A percentile compares a stretch with the other conserved stretches of the same genome.
These are phyloP conservation scores for Fusarium aywerte DNA, from an alignment of 2,329 filamentous ascomycete genomes.

Conservation along the genomic window DNA sequence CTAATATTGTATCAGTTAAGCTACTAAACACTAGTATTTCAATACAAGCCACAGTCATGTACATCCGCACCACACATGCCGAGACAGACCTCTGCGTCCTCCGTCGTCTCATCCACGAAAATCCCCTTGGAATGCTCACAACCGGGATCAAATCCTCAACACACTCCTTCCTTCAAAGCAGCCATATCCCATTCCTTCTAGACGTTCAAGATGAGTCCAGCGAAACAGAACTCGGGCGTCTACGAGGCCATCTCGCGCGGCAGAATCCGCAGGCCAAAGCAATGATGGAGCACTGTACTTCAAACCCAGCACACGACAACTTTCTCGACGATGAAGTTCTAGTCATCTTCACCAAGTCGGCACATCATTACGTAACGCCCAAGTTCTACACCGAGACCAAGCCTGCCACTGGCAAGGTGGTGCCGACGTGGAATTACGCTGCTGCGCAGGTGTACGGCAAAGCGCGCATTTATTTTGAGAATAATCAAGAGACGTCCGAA, in stretches of 20 bases:
- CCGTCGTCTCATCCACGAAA: conserved; percentile 65
- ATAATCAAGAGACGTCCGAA: conserved; percentile 53
- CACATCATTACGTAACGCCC: conserved; percentile 73
- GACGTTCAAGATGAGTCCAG: conserved; percentile 57
- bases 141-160: conserved; percentile 65
- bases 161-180: conserved; percentile 64
- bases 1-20: no score
- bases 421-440: conserved; percentile 77
- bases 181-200: conserved; percentile 70
- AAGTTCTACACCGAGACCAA: conserved; percentile 76
- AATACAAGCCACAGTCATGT: neutral
- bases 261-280: conserved; percentile 72
- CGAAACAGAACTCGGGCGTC: conserved; percentile 52
- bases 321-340: conserved; percentile 64
- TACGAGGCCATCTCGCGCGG: conserved; percentile 71
- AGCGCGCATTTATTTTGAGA: conserved; percentile 64
- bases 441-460: conserved; percentile 72
- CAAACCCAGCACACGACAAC: conserved; percentile 11
- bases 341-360: conserved; percentile 69
- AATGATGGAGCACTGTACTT: conserved; percentile 59
- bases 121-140: conserved; percentile 71
- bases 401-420: conserved; percentile 71
- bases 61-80: conserved; percentile 54
- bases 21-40: neutral
- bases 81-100: conserved; percentile 62